Base-by-base conservation (phyloP, 768 basidiomycete species). In the Vararia minispora region DNA sequence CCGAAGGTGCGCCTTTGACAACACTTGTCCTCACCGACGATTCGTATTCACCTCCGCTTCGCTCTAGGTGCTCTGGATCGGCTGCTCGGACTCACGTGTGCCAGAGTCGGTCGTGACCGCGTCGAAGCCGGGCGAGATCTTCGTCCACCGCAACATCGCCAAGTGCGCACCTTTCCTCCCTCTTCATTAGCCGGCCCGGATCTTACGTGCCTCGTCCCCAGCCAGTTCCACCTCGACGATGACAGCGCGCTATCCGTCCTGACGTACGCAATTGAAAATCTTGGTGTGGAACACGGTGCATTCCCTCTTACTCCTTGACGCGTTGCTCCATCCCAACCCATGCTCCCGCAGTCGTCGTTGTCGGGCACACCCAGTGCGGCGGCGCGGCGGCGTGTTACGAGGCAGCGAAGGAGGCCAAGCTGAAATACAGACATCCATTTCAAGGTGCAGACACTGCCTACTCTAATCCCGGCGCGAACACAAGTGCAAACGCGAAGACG, bases 141-240 rank as follows among this genome's bases (percentile, higher is more conserved):
- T 92, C 50, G 77, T 81, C 22, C 78, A 88, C 58, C 66, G 89
- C 33, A 91, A 91, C 58, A 79, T 92, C 47, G 89, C 87, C 37
- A 91, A 94, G 80, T 86, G 47, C 41, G 76, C 59, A 28, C 39
- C 25, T 27, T n/a, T n/a, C n/a, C n/a, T n/a, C n/a, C n/a, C n/a
- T n/a, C n/a, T n/a, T n/a, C n/a, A n/a, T n/a, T n/a, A n/a, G n/a
- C n/a, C n/a, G n/a, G n/a, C n/a, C n/a, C n/a, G n/a, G n/a, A n/a
- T n/a, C n/a, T n/a, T n/a, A n/a, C n/a, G n/a, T n/a, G n/a, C n/a
- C n/a, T n/a, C n/a, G n/a, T n/a, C n/a, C n/a, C n/a, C n/a, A n/a
- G n/a, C n/a, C n/a, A n/a, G n/a, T n/a, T n/a, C n/a, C n/a, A n/a
- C n/a, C 61, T 67, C 4, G 57, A 78, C 39, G 90, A 94, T 55